These are phyloP conservation scores for Cucurbita moschata DNA, from an alignment of 306 rosid genomes.

Conservation along the genomic window DNA sequence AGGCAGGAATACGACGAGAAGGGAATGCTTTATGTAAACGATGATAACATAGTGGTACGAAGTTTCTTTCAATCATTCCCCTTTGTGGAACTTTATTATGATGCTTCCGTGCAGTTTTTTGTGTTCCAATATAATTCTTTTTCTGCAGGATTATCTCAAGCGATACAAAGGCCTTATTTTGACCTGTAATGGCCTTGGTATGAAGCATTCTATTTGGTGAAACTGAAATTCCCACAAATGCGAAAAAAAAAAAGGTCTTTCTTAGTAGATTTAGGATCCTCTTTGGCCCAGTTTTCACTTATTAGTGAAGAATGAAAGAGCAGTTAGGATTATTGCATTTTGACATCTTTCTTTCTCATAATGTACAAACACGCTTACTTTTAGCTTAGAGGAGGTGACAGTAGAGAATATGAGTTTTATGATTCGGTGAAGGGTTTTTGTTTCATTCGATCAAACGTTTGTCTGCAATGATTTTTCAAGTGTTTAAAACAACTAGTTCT, in stretches of 20 bases:
- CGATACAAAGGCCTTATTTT: slow-evolving; percentile 92
- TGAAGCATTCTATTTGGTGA: slow-evolving; percentile 76
- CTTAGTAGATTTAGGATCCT: neutral
- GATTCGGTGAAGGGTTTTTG: neutral
- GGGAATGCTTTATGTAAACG: slow-evolving; percentile 66
- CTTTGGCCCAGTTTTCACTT: neutral
- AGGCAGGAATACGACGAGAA: slow-evolving; percentile 71
- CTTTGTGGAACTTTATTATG: neutral
- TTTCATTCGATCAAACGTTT: neutral
- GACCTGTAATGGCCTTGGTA: slow-evolving; percentile 95
- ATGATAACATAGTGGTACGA: slow-evolving; percentile 57
- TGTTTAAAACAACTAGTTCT: no score
- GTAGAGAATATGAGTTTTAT: neutral
- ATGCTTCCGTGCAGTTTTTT: neutral
- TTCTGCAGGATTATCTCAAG: slow-evolving; percentile 75
- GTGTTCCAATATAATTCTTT: neutral
- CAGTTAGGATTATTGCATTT: neutral
- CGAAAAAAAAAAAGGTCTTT: neutral
- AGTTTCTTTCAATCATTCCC: slow-evolving; percentile 18
- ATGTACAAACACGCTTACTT: neutral
- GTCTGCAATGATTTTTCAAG: no score
- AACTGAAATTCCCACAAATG: neutral
- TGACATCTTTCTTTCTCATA: neutral
- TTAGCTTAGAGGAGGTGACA: neutral
- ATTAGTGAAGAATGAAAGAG: neutral